Evolutionary conservation across 495 filamentous ascomycete genomes (phyloP).

Genomic region (Xylaria longipes): DNA sequence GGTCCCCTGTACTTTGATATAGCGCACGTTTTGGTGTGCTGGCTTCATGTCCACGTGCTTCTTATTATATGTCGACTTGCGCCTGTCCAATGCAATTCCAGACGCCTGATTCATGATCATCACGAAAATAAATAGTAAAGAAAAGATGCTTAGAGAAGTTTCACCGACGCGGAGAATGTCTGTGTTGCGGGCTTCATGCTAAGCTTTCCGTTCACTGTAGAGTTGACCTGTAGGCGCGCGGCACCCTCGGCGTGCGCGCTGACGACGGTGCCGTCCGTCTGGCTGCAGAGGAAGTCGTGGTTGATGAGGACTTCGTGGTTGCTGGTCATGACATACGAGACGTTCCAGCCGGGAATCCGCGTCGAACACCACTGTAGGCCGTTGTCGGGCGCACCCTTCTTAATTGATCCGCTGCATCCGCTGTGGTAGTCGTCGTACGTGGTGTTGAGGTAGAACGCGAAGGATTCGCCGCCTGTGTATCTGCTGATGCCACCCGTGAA

Average conservation of each 20-base stretch:
- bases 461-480: slow-evolving; percentile 28
- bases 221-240: not conserved
- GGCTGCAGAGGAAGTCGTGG: slow-evolving; percentile 22
- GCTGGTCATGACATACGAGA: slow-evolving; percentile 24
- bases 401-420: slow-evolving; percentile 25
- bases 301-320: slow-evolving; percentile 19
- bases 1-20: not conserved
- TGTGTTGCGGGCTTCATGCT: slow-evolving; percentile 8
- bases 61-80: not conserved
- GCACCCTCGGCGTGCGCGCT: slow-evolving; percentile 24
- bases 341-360: slow-evolving; percentile 23
- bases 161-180: slow-evolving; percentile 15
- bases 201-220: slow-evolving; percentile 9
- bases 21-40: not conserved
- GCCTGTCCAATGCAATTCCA: not conserved
- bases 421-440: slow-evolving; percentile 24
- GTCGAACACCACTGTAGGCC: slow-evolving; percentile 24
- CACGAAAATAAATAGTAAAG: not conserved
- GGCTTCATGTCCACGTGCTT: not conserved
- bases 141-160: not conserved
- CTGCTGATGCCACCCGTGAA: slow-evolving; percentile 26
- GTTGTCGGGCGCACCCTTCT: slow-evolving; percentile 19
- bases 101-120: not conserved
- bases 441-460: slow-evolving; percentile 27
- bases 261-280: slow-evolving; percentile 14